Base-by-base conservation (phyloP, 305 asterid species). In the Withania somnifera region DNA sequence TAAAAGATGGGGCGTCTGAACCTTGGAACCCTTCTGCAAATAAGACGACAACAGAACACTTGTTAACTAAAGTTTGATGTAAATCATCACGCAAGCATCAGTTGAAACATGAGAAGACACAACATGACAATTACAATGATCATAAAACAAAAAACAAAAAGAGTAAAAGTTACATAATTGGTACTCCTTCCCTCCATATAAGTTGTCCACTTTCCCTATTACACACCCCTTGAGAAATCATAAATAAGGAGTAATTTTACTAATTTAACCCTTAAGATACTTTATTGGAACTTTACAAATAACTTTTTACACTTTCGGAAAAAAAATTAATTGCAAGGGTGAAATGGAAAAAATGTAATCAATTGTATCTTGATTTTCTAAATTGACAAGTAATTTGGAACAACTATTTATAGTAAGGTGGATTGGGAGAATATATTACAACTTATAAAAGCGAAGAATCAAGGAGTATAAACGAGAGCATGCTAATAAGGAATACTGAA, bases 21-120 rank as follows among this genome's bases (percentile, higher is more conserved):
- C 88, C 97, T 90, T 4, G 95, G 94, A 82, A 86, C 84, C 90
- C 98, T 91, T 90, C 98, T 94, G 97, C 93, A 88, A 32, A 78
- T 13, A 71, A 63, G 79, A 75, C 22, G 28, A 30, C 11, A 9
- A 68, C 82, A 83, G 22, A 80, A 83, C 30, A 79, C 40, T 60
- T 86, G 83, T 88, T 86, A 81, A 51, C 76, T 69, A 47, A 53
- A 40, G 19, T 26, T 73, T 73, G 42, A 73, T 26, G 60, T 73
- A 73, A n/a, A 73, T 73, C 60, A 73, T 7, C 79, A 73, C 24
- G 26, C 17, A 26, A 51, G 22, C 79, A 73, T 30, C 15, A 73
- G 42, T 26, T 73, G 79, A 50, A 73, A 24, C 79, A 26, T 24
- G 26, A 26, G 10, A 71, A 45, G 32, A 26, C 22, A 71, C 42